Percentiles rank a stretch among this genome's conserved stretches.
phyloP scores from a whole-genome alignment of 2,329 filamentous ascomycete genomes.

The Aspergillus versicolor region DNA sequence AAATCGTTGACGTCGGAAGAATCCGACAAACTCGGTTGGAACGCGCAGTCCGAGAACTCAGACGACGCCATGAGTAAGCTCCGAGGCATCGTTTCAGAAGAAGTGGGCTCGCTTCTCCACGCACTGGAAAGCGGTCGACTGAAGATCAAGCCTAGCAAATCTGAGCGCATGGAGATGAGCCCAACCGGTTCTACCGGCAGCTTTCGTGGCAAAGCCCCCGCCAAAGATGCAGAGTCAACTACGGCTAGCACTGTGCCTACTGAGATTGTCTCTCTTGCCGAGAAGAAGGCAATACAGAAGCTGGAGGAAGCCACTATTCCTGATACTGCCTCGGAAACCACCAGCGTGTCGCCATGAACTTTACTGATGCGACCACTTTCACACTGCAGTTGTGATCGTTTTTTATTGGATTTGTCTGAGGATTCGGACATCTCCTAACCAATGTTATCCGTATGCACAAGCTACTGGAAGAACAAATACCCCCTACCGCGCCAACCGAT shows the following conservation, averaged over 20 bases:
- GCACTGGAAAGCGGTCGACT: constrained; percentile 37
- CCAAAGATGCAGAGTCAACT: constrained; percentile 22
- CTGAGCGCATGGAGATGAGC: constrained; percentile 32
- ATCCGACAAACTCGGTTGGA: constrained; percentile 36
- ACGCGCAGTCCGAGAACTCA: constrained; percentile 36
- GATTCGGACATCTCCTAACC: not conserved
- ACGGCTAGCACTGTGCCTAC: constrained; percentile 26
- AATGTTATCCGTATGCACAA: not conserved
- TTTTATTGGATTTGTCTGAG: not conserved
- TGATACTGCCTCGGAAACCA: constrained; percentile 27
- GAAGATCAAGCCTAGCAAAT: constrained; percentile 34
- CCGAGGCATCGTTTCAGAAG: constrained; percentile 36
- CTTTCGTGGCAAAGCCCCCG: constrained; percentile 17
- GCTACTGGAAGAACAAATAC: not conserved
- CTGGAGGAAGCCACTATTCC: constrained; percentile 21
- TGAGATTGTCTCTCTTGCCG: constrained; percentile 22
- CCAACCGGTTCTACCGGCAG: constrained; percentile 33
- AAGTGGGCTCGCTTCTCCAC: constrained; percentile 34
- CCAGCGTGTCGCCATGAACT: constrained; percentile 17
- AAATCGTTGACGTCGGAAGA: constrained; percentile 33
- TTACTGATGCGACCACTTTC: constrained; percentile 3
- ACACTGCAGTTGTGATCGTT: constrained; percentile 13
- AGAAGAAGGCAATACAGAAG: constrained; percentile 11
- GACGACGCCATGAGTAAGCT: constrained; percentile 40
- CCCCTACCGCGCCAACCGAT: not conserved